Conservation (phyloP, 352 stramenopile species). For the Pythium dissotocum region DNA sequence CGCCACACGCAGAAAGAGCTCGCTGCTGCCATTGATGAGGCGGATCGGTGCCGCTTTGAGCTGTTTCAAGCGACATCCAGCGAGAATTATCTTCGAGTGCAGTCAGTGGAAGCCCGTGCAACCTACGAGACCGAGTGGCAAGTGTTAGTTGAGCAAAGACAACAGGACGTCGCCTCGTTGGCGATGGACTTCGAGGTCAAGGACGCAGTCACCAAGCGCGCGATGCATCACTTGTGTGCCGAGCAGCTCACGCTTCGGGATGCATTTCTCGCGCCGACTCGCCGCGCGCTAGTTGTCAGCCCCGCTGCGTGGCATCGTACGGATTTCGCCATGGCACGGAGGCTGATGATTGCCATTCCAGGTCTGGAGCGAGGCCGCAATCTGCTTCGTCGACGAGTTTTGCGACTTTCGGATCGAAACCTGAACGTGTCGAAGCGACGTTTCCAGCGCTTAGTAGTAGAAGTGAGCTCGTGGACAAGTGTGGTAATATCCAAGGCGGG, state of each 20-base stretch:
- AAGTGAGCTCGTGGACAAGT: conserved; percentile 41
- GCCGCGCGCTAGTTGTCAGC: conserved; percentile 50
- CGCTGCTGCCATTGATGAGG: conserved; percentile 33
- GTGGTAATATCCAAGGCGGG: background rate
- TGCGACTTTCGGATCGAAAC: conserved; percentile 30
- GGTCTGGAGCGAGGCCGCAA: conserved; percentile 44
- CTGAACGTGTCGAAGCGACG: background rate
- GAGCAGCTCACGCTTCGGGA: conserved; percentile 50
- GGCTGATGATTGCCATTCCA: conserved; percentile 45
- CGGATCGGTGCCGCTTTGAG: conserved; percentile 46
- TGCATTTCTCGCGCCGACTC: conserved; percentile 39
- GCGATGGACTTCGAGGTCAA: conserved; percentile 34
- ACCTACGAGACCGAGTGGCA: conserved; percentile 34
- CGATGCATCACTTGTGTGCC: conserved; percentile 41
- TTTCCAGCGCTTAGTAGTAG: conserved; percentile 46
- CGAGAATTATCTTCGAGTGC: conserved; percentile 47
- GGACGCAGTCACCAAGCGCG: conserved; percentile 28
- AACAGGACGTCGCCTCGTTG: conserved; percentile 28
- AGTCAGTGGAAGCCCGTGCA: conserved; percentile 33
- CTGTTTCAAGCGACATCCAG: conserved; percentile 66
- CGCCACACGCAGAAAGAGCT: conserved; percentile 49
- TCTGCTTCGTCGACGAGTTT: conserved; percentile 37
- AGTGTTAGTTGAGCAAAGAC: conserved; percentile 28
- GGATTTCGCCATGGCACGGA: conserved; percentile 10
- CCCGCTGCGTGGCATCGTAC: conserved; percentile 35